phyloP scores from a whole-genome alignment of 306 rosid species.

The Vigna hirtella region DNA sequence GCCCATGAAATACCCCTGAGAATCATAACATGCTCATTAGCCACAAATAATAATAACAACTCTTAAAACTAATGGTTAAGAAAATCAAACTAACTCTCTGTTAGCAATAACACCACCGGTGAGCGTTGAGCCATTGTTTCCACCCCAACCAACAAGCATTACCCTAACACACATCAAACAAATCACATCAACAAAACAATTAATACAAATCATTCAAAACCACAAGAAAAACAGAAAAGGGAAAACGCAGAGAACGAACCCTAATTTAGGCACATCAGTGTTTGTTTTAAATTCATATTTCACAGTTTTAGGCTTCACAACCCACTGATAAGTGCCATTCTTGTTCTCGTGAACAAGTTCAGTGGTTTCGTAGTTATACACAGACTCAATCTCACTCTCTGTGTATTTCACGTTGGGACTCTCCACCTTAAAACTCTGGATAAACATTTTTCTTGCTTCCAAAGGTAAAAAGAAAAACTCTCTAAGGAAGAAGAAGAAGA shows the following conservation, averaged over 20 bases:
- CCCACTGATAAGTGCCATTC: slow-evolving; percentile 88
- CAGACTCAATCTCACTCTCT: slow-evolving; percentile 79
- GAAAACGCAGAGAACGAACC: slow-evolving; percentile 51
- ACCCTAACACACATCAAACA: slow-evolving; percentile 55
- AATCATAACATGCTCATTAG: neutral
- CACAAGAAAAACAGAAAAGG: too few relatives aligned
- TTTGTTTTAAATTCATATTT: slow-evolving; percentile 82
- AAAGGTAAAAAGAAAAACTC: neutral
- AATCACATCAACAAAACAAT: neutral
- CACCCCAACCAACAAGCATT: slow-evolving; percentile 99
- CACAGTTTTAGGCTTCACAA: slow-evolving; percentile 84
- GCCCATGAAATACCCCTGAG: slow-evolving; percentile 98
- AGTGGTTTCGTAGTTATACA: slow-evolving; percentile 87
- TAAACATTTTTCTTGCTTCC: slow-evolving; percentile 57
- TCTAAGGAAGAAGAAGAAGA: neutral
- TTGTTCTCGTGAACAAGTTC: slow-evolving; percentile 89
- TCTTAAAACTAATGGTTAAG: neutral
- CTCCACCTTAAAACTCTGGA: slow-evolving; percentile 90
- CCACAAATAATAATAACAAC: slow-evolving; percentile 3
- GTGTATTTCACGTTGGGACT: slow-evolving; percentile 82
- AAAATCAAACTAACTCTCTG: slow-evolving; percentile 70
- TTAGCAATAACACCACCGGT: slow-evolving; percentile 95
- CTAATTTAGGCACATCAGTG: slow-evolving; percentile 81
- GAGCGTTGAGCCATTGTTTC: slow-evolving; percentile 93
- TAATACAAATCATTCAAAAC: too few relatives aligned